These are phyloP conservation scores for Metschnikowia similis DNA, from an alignment of 805 yeast species.

Conservation along the genomic window DNA sequence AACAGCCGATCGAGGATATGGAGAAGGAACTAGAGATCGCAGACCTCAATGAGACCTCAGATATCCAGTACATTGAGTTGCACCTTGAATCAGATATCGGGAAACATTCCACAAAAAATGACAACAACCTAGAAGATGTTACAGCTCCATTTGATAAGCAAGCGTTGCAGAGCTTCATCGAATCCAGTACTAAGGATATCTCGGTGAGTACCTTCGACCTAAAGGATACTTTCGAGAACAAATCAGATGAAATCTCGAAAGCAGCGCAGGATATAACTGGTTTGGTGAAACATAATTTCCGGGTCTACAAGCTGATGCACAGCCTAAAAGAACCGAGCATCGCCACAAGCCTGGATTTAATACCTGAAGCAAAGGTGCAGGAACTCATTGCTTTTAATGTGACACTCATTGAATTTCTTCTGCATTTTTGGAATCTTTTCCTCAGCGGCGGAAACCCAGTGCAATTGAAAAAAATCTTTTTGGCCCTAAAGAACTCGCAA, in stretches of 20 bases:
- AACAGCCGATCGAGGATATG: constrained; percentile 28
- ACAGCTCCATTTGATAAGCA: constrained; percentile 5
- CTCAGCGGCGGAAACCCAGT: constrained; percentile 33
- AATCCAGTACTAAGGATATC: constrained; percentile 13
- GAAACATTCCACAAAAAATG: constrained; percentile 17
- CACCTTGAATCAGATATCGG: constrained; percentile 27
- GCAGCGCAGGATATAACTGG: constrained; percentile 42
- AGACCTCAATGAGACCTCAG: constrained; percentile 48
- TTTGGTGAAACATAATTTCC: constrained; percentile 50
- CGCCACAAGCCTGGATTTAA: constrained; percentile 29
- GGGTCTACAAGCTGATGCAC: constrained; percentile 43
- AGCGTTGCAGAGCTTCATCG: constrained; percentile 10
- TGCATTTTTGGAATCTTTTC: constrained; percentile 41
- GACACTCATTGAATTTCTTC: constrained; percentile 39
- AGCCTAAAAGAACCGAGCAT: constrained; percentile 14
- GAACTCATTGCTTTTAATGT: constrained; percentile 36
- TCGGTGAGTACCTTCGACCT: constrained; percentile 20
- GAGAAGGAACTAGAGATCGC: constrained; percentile 44
- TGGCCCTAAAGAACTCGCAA: constrained; percentile 34
- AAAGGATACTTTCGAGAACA: constrained; percentile 26
- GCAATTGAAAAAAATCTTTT: constrained; percentile 35
- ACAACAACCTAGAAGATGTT: constrained; percentile 4
- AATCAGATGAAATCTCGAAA: constrained; percentile 35
- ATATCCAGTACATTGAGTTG: constrained; percentile 51
- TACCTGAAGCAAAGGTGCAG: constrained; percentile 25